Evolutionary conservation across 2,329 filamentous ascomycete genomes (phyloP).

Genomic region (Cladophialophora immunda): DNA sequence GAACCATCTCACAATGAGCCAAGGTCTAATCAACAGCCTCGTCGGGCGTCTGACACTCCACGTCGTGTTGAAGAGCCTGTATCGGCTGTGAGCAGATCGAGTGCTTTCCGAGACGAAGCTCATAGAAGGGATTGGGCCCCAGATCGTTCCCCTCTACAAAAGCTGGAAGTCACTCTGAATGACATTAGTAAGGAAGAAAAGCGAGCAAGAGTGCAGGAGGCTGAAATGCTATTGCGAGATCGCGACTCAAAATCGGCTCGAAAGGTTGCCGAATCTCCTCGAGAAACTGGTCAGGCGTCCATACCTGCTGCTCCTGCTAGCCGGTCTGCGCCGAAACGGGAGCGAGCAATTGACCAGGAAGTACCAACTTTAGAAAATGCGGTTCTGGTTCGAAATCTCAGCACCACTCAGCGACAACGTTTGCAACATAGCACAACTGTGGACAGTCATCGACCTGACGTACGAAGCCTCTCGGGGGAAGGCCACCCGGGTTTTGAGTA

Average conservation of each 20-base stretch:
- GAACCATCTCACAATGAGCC: constrained; percentile 9
- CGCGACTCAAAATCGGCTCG: constrained; percentile 43
- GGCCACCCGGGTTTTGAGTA: constrained; percentile 42
- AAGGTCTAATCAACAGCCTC: constrained; percentile 23
- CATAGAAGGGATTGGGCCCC: constrained; percentile 68
- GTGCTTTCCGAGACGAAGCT: constrained; percentile 39
- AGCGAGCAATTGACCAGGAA: constrained; percentile 22
- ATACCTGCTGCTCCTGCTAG: constrained; percentile 11
- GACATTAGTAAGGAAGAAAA: constrained; percentile 97
- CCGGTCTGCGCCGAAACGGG: constrained; percentile 20
- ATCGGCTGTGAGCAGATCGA: constrained; percentile 35
- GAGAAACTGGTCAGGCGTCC: constrained; percentile 3
- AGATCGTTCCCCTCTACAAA: constrained; percentile 90
- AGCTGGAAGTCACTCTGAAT: constrained; percentile 86
- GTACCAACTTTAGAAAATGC: constrained; percentile 42
- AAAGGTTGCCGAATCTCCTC: constrained; percentile 13
- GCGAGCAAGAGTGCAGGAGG: constrained; percentile 81
- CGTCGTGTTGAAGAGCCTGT: constrained; percentile 29
- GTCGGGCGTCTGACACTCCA: constrained; percentile 23
- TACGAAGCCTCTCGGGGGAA: constrained; percentile 34
- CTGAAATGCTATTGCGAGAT: constrained; percentile 77
- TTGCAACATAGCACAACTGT: constrained; percentile 46
- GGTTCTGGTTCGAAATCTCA: constrained; percentile 46
- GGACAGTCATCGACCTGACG: constrained; percentile 42
- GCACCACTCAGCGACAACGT: constrained; percentile 47